Evolutionary conservation across 441 rosid genomes (phyloP).

Genomic region (Eutrema salsugineum): DNA sequence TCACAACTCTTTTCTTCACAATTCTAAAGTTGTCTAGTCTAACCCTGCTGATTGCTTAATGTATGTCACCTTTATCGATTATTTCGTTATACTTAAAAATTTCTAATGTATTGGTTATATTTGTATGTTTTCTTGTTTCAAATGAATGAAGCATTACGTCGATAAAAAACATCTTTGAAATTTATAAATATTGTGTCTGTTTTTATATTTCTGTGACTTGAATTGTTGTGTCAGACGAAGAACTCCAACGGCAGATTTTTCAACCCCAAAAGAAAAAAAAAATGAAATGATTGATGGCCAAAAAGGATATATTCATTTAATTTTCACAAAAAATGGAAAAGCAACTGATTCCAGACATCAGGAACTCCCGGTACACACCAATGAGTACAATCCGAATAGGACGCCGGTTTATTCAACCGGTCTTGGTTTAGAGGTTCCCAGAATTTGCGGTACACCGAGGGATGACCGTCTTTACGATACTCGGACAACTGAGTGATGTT

Average conservation of each 20-base stretch:
- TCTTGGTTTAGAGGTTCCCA: conserved; percentile 74
- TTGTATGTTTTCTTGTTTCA: no score
- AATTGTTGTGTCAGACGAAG: no score
- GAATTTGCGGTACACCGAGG: conserved; percentile 87
- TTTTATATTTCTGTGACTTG: no score
- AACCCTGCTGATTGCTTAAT: neutral
- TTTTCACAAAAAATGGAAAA: conserved; percentile 58
- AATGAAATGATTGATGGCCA: neutral
- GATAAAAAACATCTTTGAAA: no score
- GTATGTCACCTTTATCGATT: neutral
- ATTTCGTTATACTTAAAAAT: no score
- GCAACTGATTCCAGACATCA: conserved; percentile 87
- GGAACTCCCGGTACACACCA: conserved; percentile 98
- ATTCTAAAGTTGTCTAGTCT: neutral
- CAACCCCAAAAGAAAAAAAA: no score
- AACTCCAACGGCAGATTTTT: no score
- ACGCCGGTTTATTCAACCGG: conserved; percentile 56
- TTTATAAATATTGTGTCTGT: no score
- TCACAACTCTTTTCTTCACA: neutral
- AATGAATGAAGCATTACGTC: no score
- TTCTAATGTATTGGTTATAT: no score
- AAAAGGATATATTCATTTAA: neutral
- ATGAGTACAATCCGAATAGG: conserved; percentile 89
- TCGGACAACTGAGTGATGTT: conserved; percentile 93
- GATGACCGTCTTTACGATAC: conserved; percentile 92